These are phyloP conservation scores for Pterocarpus macrocarpus DNA, from an alignment of 306 rosid genomes.

Conservation along the genomic window DNA sequence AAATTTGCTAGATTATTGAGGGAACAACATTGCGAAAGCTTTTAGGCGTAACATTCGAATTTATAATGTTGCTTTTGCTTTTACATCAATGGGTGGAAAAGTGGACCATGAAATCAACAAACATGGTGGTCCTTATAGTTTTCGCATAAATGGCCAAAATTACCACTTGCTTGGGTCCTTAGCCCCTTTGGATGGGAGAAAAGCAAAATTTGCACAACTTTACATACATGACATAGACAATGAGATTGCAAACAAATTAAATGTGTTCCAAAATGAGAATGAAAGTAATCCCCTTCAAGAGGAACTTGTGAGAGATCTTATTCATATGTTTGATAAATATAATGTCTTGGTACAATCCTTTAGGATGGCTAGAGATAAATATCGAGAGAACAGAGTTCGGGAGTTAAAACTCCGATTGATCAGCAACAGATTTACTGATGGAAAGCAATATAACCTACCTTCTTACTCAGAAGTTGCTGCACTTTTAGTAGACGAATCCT, in stretches of 20 bases:
- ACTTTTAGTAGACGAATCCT: not conserved
- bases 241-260: not conserved
- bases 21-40: not conserved
- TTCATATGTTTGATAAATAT: not conserved
- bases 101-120: not conserved
- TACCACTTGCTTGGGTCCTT: not conserved
- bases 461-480: conserved; percentile 12
- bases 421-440: not conserved
- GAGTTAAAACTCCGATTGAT: not conserved
- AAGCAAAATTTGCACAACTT: not conserved
- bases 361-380: conserved; percentile 2
- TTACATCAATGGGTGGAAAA: not conserved
- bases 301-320: not conserved
- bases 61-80: too few species aligned
- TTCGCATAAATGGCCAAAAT: not conserved
- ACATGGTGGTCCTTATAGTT: not conserved
- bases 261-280: not conserved
- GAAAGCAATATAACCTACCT: not conserved
- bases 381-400: not conserved
- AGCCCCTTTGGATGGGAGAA: not conserved
- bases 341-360: not conserved
- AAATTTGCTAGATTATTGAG: not conserved
- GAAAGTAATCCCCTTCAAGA: not conserved
- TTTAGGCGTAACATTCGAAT: not conserved
- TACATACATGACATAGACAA: not conserved